Base-by-base conservation (phyloP, 768 basidiomycete genomes). In the Phaeolepiota aurea region DNA sequence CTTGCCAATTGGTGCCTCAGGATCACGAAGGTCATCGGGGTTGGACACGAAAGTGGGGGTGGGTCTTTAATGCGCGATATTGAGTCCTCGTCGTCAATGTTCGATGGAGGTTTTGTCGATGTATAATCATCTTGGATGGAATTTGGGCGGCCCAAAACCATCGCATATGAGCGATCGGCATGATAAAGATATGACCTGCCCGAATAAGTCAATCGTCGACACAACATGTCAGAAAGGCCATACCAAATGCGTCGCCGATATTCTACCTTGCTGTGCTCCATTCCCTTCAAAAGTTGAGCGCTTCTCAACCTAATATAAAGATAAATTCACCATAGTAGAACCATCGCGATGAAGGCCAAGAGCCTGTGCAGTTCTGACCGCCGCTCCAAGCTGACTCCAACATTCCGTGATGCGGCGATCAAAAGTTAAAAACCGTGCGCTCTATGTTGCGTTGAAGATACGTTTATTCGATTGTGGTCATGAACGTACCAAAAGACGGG, bases 301-400 rank as follows among this genome's bases (percentile, higher is more conserved):
- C 40, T 44, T 14, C 50, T 32, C 23, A 47, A 45, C 10, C 44
- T 4, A 35, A 33, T 4, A 3, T 14, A 14, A 18, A 36, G 32
- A 10, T 14, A 5, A n/a, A 48, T 76, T 54, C 53, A 91, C 88
- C 69, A 88, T 79, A 22, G 78, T 79, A 1, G 81, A 75, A 7
- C 86, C 87, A 59, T 97, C 92, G 38, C 92, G 75, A 62, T 96
- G 92, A 23, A 97, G 63, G 5, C 92, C 93, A 15, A 97, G 76
- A 2, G 92, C 92, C 53, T 94, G 91, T 5, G 91, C 92, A 21
- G 92, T 96, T 44, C 91, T 65, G 11, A 97, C 82, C 36, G 89
- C 89, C 4, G 92, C 91, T 23, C 92, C 92, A 13, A 97, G 69
- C 53, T 94, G 90, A 56, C 87, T 90, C 90, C 92, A 97, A 53